Percentiles rank a stretch among this genome's conserved stretches.
These are phyloP conservation scores for Aurifilum marmelostoma DNA, from an alignment of 2,329 filamentous ascomycete species.

Conservation along the genomic window DNA sequence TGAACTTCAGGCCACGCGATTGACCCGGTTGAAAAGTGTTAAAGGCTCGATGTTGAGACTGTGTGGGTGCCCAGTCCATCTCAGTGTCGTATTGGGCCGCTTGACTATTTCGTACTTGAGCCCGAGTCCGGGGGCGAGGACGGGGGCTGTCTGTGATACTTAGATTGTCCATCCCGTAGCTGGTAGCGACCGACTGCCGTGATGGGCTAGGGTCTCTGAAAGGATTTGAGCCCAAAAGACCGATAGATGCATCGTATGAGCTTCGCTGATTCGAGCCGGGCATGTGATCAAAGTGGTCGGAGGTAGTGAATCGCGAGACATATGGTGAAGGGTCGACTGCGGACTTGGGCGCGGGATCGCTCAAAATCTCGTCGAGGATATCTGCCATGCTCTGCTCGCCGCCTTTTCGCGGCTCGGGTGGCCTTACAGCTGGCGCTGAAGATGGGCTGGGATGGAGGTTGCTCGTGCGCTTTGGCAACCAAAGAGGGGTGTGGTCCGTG, in stretches of 20 bases:
- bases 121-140: neutral
- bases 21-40: conserved; percentile 47
- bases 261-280: neutral
- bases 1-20: conserved; percentile 46
- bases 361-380: conserved; percentile 49
- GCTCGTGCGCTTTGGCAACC: conserved; percentile 31
- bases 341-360: conserved; percentile 35
- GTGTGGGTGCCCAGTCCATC: conserved; percentile 76
- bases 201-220: conserved; percentile 16
- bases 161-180: conserved; percentile 14
- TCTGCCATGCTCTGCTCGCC: conserved; percentile 50
- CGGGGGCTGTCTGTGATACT: conserved; percentile 28
- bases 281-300: conserved; percentile 30
- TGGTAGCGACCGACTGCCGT: neutral
- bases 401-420: conserved; percentile 31
- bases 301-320: conserved; percentile 30
- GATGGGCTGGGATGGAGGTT: conserved; percentile 31
- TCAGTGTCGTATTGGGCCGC: conserved; percentile 52
- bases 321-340: conserved; percentile 39
- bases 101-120: conserved; percentile 28
- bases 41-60: conserved; percentile 60
- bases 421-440: conserved; percentile 24
- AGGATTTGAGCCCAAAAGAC: conserved; percentile 16
- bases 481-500: conserved; percentile 63
- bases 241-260: conserved; percentile 17